These are phyloP conservation scores for Leccinum longicurvipes DNA, from an alignment of 768 basidiomycete genomes.

Conservation along the genomic window DNA sequence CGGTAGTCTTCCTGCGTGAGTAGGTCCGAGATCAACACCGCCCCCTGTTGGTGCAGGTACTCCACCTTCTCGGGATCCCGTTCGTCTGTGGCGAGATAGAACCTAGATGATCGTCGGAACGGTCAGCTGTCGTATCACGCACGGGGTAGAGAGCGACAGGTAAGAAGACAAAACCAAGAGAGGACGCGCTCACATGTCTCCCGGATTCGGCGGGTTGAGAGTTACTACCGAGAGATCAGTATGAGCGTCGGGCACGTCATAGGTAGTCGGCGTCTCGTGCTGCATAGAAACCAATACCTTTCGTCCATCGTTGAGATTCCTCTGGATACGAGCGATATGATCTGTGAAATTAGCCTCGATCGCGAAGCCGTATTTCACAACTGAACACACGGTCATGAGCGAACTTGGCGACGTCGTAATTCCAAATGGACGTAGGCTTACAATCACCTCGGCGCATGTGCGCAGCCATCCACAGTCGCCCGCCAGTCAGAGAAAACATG, in stretches of 20 bases:
- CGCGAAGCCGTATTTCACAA: background rate
- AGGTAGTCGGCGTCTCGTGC: background rate
- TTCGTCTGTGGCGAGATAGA: constrained; percentile 41
- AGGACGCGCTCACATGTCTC: background rate
- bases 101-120: constrained; percentile 16
- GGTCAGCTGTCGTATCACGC: background rate
- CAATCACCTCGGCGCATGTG: background rate
- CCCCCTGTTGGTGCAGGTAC: constrained; percentile 35
- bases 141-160: background rate
- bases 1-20: constrained; percentile 41
- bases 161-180: background rate
- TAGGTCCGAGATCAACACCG: constrained; percentile 39
- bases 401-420: background rate
- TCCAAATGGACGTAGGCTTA: background rate
- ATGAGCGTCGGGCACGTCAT: background rate
- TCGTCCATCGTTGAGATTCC: background rate
- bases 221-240: background rate
- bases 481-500: constrained; percentile 27
- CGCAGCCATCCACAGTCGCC: constrained; percentile 38
- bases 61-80: constrained; percentile 32
- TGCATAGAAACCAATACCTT: background rate
- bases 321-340: background rate
- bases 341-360: background rate
- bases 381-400: background rate
- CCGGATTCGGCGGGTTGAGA: background rate